A percentile compares a stretch with the other conserved stretches of the same genome.
Conservation (phyloP, 2,329 filamentous ascomycete genomes). For the Hypocrella siamensis region DNA sequence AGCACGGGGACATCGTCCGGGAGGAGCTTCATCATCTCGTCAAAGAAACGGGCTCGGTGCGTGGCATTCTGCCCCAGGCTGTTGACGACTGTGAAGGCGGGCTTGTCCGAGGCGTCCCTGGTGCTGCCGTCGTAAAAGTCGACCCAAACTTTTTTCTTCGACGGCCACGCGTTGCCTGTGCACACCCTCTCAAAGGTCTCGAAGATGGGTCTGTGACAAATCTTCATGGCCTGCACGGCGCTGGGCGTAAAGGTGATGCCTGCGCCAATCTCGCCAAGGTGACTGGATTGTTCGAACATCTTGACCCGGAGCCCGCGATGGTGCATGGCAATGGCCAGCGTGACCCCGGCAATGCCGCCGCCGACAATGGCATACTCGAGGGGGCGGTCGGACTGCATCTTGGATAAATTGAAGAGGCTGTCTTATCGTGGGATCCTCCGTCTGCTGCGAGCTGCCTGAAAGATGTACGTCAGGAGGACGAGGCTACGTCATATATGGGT, state of each 20-base stretch:
- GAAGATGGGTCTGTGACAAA: constrained; percentile 20
- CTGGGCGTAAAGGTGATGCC: constrained; percentile 37
- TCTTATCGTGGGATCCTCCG: no score
- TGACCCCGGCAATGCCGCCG: constrained; percentile 34
- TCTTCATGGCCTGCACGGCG: constrained; percentile 27
- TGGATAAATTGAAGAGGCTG: no score
- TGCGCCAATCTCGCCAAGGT: constrained; percentile 30
- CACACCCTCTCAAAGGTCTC: constrained; percentile 9
- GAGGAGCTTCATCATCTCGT: constrained; percentile 21
- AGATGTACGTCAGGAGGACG: no score
- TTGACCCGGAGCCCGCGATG: constrained; percentile 24
- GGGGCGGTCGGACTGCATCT: constrained; percentile 8
- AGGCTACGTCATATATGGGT: no score
- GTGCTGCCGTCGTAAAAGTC: constrained; percentile 7
- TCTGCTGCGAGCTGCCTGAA: no score
- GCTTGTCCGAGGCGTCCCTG: neutral
- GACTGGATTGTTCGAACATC: constrained; percentile 28
- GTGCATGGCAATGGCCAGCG: constrained; percentile 29
- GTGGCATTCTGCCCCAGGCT: constrained; percentile 14
- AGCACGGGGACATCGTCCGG: constrained; percentile 16
- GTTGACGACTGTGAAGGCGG: constrained; percentile 1
- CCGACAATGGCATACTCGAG: constrained; percentile 25
- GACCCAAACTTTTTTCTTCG: constrained; percentile 3
- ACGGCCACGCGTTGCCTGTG: constrained; percentile 4
- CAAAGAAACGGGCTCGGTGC: constrained; percentile 22